These are phyloP conservation scores for Inga leiocalycina DNA, from an alignment of 306 rosid species.

Conservation along the genomic window DNA sequence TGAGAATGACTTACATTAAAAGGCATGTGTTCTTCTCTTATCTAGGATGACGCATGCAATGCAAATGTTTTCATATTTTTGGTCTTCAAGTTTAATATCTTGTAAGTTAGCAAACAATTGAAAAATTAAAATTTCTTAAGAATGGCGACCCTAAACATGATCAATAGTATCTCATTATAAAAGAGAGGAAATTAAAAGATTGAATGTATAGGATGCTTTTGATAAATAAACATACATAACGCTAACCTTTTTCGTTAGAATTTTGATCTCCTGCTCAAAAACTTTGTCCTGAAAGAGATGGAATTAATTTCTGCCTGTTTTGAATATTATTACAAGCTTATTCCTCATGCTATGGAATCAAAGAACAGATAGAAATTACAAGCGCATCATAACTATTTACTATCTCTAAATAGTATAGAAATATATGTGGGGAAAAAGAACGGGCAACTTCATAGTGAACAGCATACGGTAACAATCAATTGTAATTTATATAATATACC, in stretches of 20 bases:
- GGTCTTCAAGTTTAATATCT: no score
- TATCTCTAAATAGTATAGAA: no score
- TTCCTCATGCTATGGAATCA: background rate
- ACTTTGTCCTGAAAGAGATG: background rate
- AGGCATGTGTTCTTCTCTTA: no score
- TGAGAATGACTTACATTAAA: no score
- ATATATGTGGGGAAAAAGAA: no score
- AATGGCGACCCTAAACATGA: background rate
- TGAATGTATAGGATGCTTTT: background rate
- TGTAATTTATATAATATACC: no score
- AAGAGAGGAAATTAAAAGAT: background rate
- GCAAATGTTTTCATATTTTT: no score
- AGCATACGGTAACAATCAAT: background rate
- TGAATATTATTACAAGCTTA: background rate
- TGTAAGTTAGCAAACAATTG: no score
- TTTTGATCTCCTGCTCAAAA: background rate
- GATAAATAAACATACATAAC: background rate
- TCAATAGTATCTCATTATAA: background rate
- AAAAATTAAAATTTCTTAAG: no score
- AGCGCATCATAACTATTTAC: no score
- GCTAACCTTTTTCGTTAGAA: constrained; percentile 3
- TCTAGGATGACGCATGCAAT: no score
- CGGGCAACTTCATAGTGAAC: background rate
- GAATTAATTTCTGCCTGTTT: background rate
- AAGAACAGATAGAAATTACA: background rate